phyloP scores from a whole-genome alignment of 1,284 basidiomycete genomes.

The Moesziomyces antarcticus region DNA sequence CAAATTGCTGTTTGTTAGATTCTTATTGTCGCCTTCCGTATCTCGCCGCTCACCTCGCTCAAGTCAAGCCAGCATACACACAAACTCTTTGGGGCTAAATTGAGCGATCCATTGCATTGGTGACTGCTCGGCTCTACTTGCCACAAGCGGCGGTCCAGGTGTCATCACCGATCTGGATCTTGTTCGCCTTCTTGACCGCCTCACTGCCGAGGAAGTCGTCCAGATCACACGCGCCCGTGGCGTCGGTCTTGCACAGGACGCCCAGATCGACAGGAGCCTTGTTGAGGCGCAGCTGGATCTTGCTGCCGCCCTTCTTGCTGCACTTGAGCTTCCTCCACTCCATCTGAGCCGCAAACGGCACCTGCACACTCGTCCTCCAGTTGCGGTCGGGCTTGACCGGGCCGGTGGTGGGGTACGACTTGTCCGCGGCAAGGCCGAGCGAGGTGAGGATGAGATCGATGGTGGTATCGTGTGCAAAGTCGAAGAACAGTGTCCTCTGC shows the following conservation, averaged over 20 bases:
- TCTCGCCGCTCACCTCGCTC: background rate
- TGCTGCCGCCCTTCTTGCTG: slow-evolving; percentile 67
- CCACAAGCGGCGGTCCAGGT: slow-evolving; percentile 36
- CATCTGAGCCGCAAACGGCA: slow-evolving; percentile 71
- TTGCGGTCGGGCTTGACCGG: slow-evolving; percentile 67
- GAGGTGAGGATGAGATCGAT: slow-evolving; percentile 71
- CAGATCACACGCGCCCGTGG: slow-evolving; percentile 21
- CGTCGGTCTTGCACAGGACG: slow-evolving; percentile 17
- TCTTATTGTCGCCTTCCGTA: background rate
- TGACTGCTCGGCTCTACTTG: background rate
- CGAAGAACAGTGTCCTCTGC: slow-evolving; percentile 57
- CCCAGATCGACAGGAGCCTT: slow-evolving; percentile 67
- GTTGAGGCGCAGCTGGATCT: slow-evolving; percentile 71
- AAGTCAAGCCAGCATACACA: too few species aligned
- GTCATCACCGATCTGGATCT: slow-evolving; percentile 18
- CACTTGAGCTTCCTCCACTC: slow-evolving; percentile 71
- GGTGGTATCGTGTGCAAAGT: slow-evolving; percentile 73
- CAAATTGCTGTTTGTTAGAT: too few species aligned
- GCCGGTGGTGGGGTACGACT: slow-evolving; percentile 58
- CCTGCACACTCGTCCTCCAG: slow-evolving; percentile 69
- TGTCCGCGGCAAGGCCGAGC: slow-evolving; percentile 69
- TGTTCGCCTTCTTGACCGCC: slow-evolving; percentile 22
- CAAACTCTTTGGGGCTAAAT: too few species aligned
- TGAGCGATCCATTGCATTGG: too few species aligned
- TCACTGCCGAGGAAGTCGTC: slow-evolving; percentile 11